A percentile compares a stretch with the other conserved stretches of the same genome.
Evolutionary conservation across 2,329 filamentous ascomycete species (phyloP).

Genomic region (Paracamarosporium sp.): DNA sequence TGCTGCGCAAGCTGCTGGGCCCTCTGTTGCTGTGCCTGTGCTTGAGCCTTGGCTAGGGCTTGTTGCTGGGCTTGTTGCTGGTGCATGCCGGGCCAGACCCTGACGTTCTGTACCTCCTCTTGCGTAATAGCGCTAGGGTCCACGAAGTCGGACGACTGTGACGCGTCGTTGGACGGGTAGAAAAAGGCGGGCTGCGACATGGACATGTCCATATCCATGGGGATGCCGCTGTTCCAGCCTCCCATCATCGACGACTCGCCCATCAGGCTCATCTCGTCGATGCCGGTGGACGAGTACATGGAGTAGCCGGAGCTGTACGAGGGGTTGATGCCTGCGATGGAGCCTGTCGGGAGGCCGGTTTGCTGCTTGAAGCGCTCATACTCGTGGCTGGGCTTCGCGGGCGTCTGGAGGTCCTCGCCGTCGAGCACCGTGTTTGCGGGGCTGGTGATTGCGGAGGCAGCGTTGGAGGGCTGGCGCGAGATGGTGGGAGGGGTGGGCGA

Average conservation of each 20-base stretch:
- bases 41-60: constrained; percentile 55
- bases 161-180: constrained; percentile 57
- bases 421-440: constrained; percentile 62
- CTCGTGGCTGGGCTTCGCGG: constrained; percentile 87
- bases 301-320: constrained; percentile 46
- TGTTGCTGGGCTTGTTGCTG: constrained; percentile 86
- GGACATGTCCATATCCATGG: constrained; percentile 62
- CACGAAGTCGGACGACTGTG: constrained; percentile 63
- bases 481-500: constrained; percentile 65
- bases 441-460: constrained; percentile 60
- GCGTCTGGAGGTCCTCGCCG: constrained; percentile 59
- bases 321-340: constrained; percentile 79
- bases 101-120: constrained; percentile 67
- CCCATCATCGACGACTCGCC: constrained; percentile 57
- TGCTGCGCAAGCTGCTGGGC: constrained; percentile 60
- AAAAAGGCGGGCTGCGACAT: constrained; percentile 65
- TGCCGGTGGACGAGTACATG: constrained; percentile 65
- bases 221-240: constrained; percentile 61
- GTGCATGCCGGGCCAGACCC: constrained; percentile 93
- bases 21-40: constrained; percentile 37
- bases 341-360: constrained; percentile 87
- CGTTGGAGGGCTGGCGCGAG: constrained; percentile 58
- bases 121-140: constrained; percentile 77
- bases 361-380: constrained; percentile 96
- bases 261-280: constrained; percentile 71